Evolutionary conservation across 352 stramenopile species (phyloP).

Genomic region (Phytopythium sindhum): DNA sequence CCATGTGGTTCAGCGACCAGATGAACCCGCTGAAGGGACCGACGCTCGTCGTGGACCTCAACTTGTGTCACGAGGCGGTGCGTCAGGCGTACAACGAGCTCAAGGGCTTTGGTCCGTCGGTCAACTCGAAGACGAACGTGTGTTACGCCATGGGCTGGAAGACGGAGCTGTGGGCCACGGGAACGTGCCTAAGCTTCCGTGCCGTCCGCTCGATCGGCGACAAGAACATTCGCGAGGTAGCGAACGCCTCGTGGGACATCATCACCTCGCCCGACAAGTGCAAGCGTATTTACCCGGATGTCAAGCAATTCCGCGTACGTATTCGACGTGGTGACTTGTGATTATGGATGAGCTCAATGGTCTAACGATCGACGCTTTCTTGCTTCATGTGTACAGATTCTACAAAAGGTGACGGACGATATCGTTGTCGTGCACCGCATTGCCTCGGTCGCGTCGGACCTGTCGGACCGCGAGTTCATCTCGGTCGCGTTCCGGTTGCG

Average conservation of each 20-base stretch:
- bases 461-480: conserved; percentile 77
- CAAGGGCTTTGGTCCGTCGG: conserved; percentile 66
- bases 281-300: conserved; percentile 81
- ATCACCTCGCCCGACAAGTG: conserved; percentile 81
- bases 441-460: conserved; percentile 63
- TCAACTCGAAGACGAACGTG: conserved; percentile 83
- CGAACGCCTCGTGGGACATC: conserved; percentile 76
- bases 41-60: conserved; percentile 72
- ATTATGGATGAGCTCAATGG: not conserved
- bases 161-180: conserved; percentile 76
- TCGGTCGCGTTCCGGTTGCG: conserved; percentile 71
- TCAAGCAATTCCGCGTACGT: conserved; percentile 77
- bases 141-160: conserved; percentile 86
- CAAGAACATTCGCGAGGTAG: conserved; percentile 71
- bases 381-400: conserved; percentile 25
- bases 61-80: conserved; percentile 76
- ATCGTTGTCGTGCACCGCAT: conserved; percentile 80
- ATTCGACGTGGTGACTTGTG: not conserved
- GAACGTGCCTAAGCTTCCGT: conserved; percentile 73
- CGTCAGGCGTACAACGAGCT: conserved; percentile 77
- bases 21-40: conserved; percentile 75
- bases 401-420: conserved; percentile 83
- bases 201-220: conserved; percentile 57
- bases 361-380: not conserved
- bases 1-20: conserved; percentile 80